Conservation (phyloP, 2,329 filamentous ascomycete species). For the Talaromyces funiculosus region DNA sequence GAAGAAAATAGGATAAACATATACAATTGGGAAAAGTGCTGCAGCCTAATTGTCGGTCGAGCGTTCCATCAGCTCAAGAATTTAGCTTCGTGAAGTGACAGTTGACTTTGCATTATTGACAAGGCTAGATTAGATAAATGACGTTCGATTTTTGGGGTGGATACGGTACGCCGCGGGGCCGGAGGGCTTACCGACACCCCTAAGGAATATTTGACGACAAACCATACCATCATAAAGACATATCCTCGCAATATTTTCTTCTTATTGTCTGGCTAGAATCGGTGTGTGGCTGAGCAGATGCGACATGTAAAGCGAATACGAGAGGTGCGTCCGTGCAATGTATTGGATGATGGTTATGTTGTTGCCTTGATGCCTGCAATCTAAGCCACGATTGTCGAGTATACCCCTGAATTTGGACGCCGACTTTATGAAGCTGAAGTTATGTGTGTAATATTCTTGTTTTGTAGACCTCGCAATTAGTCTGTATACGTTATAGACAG, state of each 20-base stretch:
- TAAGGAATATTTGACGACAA: background rate
- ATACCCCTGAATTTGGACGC: background rate
- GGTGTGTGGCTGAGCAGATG: background rate
- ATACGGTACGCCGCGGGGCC: background rate
- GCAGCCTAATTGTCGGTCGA: background rate
- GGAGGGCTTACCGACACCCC: background rate
- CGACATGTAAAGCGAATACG: background rate
- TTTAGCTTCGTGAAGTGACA: background rate
- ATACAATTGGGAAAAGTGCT: background rate
- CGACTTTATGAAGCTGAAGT: background rate
- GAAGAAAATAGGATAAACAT: background rate
- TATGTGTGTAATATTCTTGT: background rate
- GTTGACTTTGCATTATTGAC: background rate
- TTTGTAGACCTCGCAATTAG: background rate
- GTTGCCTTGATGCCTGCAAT: constrained; percentile 5
- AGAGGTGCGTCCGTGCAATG: background rate
- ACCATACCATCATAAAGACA: background rate
- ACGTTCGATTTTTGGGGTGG: background rate
- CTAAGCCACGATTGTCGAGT: background rate
- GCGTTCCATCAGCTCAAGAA: background rate
- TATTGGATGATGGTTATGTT: background rate
- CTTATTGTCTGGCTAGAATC: background rate
- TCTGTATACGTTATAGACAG: background rate
- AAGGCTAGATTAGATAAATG: background rate
- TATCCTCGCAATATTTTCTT: background rate